Evolutionary conservation across 1,284 basidiomycete genomes (phyloP), one percentile per base, ranked within the genome.

Genomic region (Microstroma glucosiphilum): DNA sequence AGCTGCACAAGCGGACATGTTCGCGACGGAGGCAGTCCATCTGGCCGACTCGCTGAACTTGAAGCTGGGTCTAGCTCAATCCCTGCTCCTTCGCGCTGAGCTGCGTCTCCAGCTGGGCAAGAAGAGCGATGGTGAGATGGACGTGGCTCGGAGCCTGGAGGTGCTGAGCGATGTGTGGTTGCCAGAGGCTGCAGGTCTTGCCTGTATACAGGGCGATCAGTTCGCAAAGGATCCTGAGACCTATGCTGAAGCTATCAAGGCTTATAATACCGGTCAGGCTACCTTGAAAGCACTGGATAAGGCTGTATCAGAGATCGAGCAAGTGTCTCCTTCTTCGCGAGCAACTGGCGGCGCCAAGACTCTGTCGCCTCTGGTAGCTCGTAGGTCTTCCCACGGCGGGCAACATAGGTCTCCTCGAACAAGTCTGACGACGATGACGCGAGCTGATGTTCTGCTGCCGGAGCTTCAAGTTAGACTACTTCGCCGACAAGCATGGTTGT

Each of bases 21-120:
- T 72, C 59, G 74, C 68, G 11, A 57, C 58, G 7, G 76, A 78
- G 56, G 64, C 66, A 23, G 64, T 76, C 42, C 69, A 73, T 43
- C 69, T 75, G 58, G 66, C 67, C 40, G 59, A 58, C 6, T 59
- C 63, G 23, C 54, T 68, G 30, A 48, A 56, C n/a, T 62, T 71
- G 11, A 61, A 72, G 26, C 41, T 69, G 42, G 51, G 67, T 8
- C 57, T 65, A 9, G 66, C 75, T 0, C 60, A 56, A 0, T 72
- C 69, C 1, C 60, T 72, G 11, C 53, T 73, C 6, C 64, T 68
- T 30, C 64, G 68, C 15, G 76, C 72, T 8, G 69, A 70, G 46
- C 51, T 70, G 3, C 60, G 67, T 13, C 30, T 66, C 23, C 69
- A 68, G 62, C 60, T 72, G 57, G 64, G 65, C 30, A 58, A 58